Base-by-base conservation (phyloP, 345 rosid species). In the Brassica napus region DNA sequence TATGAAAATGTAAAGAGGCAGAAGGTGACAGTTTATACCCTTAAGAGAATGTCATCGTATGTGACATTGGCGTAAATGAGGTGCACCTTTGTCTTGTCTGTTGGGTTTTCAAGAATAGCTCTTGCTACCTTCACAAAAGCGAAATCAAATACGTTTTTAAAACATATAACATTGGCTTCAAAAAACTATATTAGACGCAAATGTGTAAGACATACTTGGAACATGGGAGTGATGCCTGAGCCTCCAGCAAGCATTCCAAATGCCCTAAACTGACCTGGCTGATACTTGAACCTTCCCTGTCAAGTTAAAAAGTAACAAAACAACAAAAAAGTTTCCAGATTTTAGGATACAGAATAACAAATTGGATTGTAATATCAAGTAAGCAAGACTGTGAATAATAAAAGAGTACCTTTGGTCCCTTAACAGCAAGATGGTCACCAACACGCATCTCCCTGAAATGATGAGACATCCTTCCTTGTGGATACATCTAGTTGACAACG, bases 181-280 rank as follows among this genome's bases (percentile, higher is more conserved):
- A 30, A 15, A 23, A 42, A 21, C 0, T 0, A 55, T 6, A 28
- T 21, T 3, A 44, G 6, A 65, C 8, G 34, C 47, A 68, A 37
- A 52, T 30, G 37, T 18, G 34, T 32, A 8, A 55, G 79, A 61
- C 60, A 57, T 86, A 93, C 99, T 85, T 96, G 99, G 88, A 89
- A 96, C 99, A 93, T 96, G 23, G 98, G 99, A 79, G 99, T 93
- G 80, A 96, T 96, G 81, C 99, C 99, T 78, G 99, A 88, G 58
- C 99, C 99, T 71, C 99, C 99, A 63, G 97, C 97, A 81, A 92
- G 80, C 98, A 96, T 96, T 69, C 99, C 99, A 59, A 93, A 91
- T 72, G 92, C 99, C 82, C 94, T 90, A 83, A 89, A 92, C 85
- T 89, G 86, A 67, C 94, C 94, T 10, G 97, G 87, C 71, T 87